Conservation (phyloP, 345 rosid genomes). For the Litchi chinensis region DNA sequence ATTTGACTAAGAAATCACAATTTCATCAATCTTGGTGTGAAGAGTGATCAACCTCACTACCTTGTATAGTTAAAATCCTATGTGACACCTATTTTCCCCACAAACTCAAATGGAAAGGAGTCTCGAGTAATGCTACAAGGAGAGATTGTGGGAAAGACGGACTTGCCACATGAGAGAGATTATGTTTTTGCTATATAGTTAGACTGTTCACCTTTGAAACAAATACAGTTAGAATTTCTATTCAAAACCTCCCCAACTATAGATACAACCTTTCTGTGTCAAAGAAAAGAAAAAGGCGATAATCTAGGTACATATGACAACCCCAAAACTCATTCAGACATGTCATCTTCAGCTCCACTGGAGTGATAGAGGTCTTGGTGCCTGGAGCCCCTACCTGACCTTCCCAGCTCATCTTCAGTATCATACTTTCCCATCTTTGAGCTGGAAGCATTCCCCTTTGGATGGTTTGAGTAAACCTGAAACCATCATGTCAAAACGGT, state of each 20-base stretch:
- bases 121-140: neutral
- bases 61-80: too few relatives aligned
- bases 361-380: constrained; percentile 53
- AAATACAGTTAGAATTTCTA: neutral
- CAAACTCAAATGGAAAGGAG: neutral
- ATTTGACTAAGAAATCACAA: too few relatives aligned
- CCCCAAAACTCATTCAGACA: constrained; percentile 51
- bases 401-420: constrained; percentile 16
- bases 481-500: constrained; percentile 20
- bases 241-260: neutral
- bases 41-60: too few relatives aligned
- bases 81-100: too few relatives aligned
- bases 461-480: constrained; percentile 52
- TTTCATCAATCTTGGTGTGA: too few relatives aligned
- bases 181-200: neutral
- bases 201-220: neutral
- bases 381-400: neutral
- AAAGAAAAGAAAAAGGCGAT: neutral
- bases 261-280: neutral
- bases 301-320: neutral
- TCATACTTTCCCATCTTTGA: constrained; percentile 56
- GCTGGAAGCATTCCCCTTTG: constrained; percentile 48
- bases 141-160: neutral
- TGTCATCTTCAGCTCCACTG: constrained; percentile 71
- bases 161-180: neutral